These are phyloP conservation scores for Ophiostoma pallidulum DNA, from an alignment of 2,329 filamentous ascomycete species.

Conservation along the genomic window DNA sequence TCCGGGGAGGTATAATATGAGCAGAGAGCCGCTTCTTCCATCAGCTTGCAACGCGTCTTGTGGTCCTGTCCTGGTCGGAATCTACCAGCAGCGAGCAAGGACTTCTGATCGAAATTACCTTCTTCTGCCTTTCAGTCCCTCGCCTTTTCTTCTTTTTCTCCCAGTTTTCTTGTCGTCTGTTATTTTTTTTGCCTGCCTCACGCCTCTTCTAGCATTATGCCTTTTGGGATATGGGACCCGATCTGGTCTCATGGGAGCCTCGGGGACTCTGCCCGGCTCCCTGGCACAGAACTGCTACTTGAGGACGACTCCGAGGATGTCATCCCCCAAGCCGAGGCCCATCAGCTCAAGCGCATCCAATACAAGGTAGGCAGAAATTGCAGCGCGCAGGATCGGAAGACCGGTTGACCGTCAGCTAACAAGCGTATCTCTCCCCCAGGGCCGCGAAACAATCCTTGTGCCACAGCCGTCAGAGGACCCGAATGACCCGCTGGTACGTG, in stretches of 20 bases:
- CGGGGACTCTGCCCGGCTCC: background rate
- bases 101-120: too few relatives aligned
- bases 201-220: background rate
- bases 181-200: too few relatives aligned
- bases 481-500: constrained; percentile 16
- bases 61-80: too few relatives aligned
- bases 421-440: constrained; percentile 2
- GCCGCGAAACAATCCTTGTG: constrained; percentile 16
- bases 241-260: background rate
- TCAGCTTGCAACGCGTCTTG: too few relatives aligned
- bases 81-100: too few relatives aligned
- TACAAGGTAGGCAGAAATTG: background rate
- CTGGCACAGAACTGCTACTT: background rate
- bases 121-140: too few relatives aligned
- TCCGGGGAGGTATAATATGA: too few relatives aligned
- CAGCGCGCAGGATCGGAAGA: too few relatives aligned
- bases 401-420: too few relatives aligned
- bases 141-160: too few relatives aligned
- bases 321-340: background rate
- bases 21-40: too few relatives aligned
- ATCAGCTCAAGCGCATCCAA: background rate
- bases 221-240: constrained; percentile 3
- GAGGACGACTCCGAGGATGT: background rate
- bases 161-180: too few relatives aligned
- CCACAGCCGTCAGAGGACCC: constrained; percentile 9